These are phyloP conservation scores for Cucurbita argyrosperma DNA, from an alignment of 306 rosid genomes.

Conservation along the genomic window DNA sequence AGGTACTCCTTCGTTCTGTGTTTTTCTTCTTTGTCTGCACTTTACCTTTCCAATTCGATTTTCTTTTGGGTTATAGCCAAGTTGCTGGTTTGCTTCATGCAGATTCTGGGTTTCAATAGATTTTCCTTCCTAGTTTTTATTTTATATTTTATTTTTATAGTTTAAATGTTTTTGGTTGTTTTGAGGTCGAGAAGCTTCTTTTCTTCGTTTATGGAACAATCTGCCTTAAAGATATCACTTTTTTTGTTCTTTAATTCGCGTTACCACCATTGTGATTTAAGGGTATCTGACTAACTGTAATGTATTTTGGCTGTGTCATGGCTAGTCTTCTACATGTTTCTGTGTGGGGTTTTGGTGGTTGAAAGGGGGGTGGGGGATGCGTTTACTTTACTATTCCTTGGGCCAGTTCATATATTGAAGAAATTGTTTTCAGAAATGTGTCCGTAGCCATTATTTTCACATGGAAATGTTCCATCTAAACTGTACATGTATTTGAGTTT, in stretches of 20 bases:
- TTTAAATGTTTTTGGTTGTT: neutral
- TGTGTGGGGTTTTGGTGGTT: neutral
- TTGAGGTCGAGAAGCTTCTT: neutral
- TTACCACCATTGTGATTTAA: neutral
- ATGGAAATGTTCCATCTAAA: neutral
- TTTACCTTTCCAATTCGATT: neutral
- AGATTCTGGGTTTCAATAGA: neutral
- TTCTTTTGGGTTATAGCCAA: slow-evolving; percentile 10
- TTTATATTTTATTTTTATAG: neutral
- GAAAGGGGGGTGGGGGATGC: neutral
- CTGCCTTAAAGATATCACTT: neutral
- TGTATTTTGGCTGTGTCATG: neutral
- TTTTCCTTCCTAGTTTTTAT: neutral
- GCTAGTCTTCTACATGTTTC: neutral
- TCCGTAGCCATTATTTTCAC: neutral
- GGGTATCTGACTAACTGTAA: neutral
- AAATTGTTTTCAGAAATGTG: neutral
- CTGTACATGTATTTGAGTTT: neutral
- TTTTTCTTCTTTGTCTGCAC: neutral
- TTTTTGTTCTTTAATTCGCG: neutral
- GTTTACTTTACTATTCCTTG: neutral
- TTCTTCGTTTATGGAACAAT: neutral
- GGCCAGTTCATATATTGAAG: neutral
- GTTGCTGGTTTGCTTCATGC: slow-evolving; percentile 4
- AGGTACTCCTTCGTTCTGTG: slow-evolving; percentile 30